Base-by-base conservation (phyloP, 2,329 filamentous ascomycete species). In the Ceratocystis colombiana region DNA sequence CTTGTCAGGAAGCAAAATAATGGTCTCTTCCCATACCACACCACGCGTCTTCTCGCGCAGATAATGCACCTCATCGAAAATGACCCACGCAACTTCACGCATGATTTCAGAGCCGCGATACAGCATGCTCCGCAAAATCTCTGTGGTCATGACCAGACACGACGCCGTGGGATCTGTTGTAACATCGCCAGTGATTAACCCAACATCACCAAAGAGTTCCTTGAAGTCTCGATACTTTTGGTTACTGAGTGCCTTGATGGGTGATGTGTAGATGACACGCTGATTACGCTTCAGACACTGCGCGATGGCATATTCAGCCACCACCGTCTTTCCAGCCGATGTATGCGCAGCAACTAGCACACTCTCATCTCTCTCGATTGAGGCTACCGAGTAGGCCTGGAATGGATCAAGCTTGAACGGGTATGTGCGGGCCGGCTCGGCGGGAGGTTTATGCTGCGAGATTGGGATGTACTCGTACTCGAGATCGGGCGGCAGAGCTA, bases 1-100 rank as follows among this genome's bases (percentile, higher is more conserved):
- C 82, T 99, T 97, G 79, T 99, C 94, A 3, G 94, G 94, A 37
- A 99, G 81, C 70, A 99, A 82, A 72, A 99, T 99, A 73, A 99
- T 97, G 48, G 94, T 97, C 79, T 99, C 94, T 76, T 99, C 94
- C 94, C 94, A 99, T 1, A 99, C 94, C 0, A 99, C 94, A 79
- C 94, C 94, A 76, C 94, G 84, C 63, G 85, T 83, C 76, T 95
- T 95, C 77, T 99, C 94, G 73, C 94, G 86, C 85, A 99, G 88
- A 77, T 99, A 99, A 76, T 99, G 94, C 69, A 99, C 96, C 76
- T 99, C 94, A 76, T 99, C 94, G 72, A 99, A 99, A 1, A 99
- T 81, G 1, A 99, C 95, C 94, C 94, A 99, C 15, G 89, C 92
- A 1, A 99, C 95, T 78, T 99, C 94, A 71, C 94, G 90, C 93